Evolutionary conservation across 306 rosid genomes (phyloP).

Genomic region (Cicer pinnatifidum): DNA sequence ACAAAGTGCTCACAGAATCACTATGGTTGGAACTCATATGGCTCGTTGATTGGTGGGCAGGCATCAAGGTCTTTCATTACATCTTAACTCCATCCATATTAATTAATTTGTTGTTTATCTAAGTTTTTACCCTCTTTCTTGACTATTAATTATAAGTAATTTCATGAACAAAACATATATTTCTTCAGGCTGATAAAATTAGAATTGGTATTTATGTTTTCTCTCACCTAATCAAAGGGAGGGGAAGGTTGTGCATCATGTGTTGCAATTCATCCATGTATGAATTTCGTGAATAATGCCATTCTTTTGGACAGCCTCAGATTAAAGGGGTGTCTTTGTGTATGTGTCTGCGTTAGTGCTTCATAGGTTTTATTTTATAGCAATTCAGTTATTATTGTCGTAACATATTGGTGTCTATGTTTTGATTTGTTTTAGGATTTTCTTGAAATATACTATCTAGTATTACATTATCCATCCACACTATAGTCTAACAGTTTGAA

Average conservation of each 20-base stretch:
- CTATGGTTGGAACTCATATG: slow-evolving; percentile 87
- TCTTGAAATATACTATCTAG: neutral
- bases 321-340: no score
- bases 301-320: neutral
- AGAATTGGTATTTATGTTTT: no score
- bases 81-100: neutral
- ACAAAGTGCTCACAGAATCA: slow-evolving; percentile 72
- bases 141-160: neutral
- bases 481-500: slow-evolving; percentile 39
- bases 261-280: slow-evolving; percentile 11
- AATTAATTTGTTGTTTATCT: neutral
- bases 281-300: neutral
- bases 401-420: neutral
- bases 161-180: neutral
- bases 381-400: no score
- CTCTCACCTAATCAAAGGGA: no score
- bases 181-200: no score
- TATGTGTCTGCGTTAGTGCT: no score
- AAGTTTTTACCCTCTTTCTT: slow-evolving; percentile 10
- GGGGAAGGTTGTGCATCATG: neutral
- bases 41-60: slow-evolving; percentile 95
- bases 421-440: slow-evolving; percentile 4
- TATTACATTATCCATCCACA: slow-evolving; percentile 34
- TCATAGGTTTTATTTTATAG: no score
- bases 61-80: slow-evolving; percentile 61